Evolutionary conservation across 352 stramenopile species (phyloP), one percentile per base, ranked within the genome.

Genomic region (Pythium biforme): DNA sequence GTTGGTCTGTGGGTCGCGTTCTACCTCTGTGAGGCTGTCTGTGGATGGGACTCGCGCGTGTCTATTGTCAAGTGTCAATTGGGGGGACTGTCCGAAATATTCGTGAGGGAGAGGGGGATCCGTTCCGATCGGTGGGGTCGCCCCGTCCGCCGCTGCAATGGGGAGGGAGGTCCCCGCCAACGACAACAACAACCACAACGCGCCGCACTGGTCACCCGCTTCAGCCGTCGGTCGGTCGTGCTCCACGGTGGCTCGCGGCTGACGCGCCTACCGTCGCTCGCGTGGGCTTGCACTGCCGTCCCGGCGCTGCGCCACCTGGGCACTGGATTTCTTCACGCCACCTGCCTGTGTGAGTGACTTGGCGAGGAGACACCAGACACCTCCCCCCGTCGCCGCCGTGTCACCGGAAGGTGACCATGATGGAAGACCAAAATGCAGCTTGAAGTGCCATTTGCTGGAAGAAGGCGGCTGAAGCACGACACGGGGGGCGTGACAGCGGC

Each of bases 361-460:
- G 41, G 19, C 41, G 41, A 48, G 41, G n/a, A n/a, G 41, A 48
- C 41, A 48, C n/a, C 15, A n/a, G n/a, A n/a, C n/a, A n/a, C n/a
- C n/a, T n/a, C n/a, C n/a, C n/a, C n/a, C n/a, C n/a, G n/a, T n/a
- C n/a, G n/a, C n/a, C n/a, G n/a, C 20, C 26, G 31, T 19, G 50
- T 41, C 31, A 47, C 31, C 50, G 22, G 31, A 51, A 29, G 29
- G n/a, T 9, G 5, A 19, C 46, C n/a, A 41, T 31, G 33, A 29
- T 23, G 17, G 20, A 37, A 39, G 6, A 17, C 20, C 22, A 39
- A 27, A 26, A 14, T 41, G 17, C n/a, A 67, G 26, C 51, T 61
- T 55, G 45, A 67, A 67, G 51, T 37, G 29, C 59, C 40, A 51
- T 60, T 67, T 67, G 51, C 43, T 59, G 59, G 29, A n/a, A n/a